A percentile compares a stretch with the other conserved stretches of the same genome.
phyloP scores from a whole-genome alignment of 495 filamentous ascomycete genomes.

The Haplographium delicatum region DNA sequence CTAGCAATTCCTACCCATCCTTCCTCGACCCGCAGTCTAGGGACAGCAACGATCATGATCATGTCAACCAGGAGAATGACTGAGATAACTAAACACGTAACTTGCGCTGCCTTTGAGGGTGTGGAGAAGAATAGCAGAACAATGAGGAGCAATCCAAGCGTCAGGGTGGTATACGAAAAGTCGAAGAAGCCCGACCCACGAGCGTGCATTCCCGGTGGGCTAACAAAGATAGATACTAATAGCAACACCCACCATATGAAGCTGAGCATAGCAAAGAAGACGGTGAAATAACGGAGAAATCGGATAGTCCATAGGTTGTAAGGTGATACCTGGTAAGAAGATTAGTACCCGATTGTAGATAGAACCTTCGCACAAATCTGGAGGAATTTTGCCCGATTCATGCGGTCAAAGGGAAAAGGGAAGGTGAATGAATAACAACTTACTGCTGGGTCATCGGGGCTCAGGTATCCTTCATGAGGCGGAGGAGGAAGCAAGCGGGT shows the following conservation, averaged over 20 bases:
- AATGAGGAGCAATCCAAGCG: conserved; percentile 65
- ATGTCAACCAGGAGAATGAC: conserved; percentile 73
- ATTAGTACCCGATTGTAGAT: conserved; percentile 17
- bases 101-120: conserved; percentile 69
- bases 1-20: conserved; percentile 84
- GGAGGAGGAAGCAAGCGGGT: conserved; percentile 54
- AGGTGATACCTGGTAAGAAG: conserved; percentile 65
- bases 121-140: conserved; percentile 81
- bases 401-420: conserved; percentile 5
- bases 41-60: conserved; percentile 69
- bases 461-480: conserved; percentile 58
- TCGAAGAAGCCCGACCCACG: conserved; percentile 88
- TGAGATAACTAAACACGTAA: conserved; percentile 60
- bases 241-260: conserved; percentile 90
- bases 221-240: conserved; percentile 81
- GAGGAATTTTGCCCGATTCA: too few species aligned
- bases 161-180: conserved; percentile 72
- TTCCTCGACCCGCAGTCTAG: conserved; percentile 72
- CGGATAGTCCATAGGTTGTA: conserved; percentile 93
- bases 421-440: conserved; percentile 23
- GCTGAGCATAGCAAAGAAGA: conserved; percentile 59
- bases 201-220: conserved; percentile 74
- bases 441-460: conserved; percentile 93
- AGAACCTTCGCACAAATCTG: too few species aligned
- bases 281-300: conserved; percentile 64